Evolutionary conservation across 2,329 filamentous ascomycete genomes (phyloP).

Genomic region (Penicillium griseofulvum): DNA sequence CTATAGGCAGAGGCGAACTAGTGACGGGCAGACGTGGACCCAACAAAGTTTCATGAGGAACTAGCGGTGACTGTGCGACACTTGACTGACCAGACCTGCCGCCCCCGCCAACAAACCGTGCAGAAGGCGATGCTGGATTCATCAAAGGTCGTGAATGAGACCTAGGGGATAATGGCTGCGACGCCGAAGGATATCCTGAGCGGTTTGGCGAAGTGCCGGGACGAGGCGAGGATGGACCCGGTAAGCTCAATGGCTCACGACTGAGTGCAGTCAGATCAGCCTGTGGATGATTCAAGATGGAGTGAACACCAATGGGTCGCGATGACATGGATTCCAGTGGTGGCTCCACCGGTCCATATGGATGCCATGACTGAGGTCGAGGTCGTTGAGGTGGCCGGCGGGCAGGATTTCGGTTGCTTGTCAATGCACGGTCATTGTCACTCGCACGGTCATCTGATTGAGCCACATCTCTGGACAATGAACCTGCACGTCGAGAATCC

Average conservation of each 20-base stretch:
- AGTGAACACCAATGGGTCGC: conserved; percentile 41
- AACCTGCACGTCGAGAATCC: conserved; percentile 29
- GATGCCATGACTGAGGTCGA: conserved; percentile 38
- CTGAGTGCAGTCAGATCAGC: conserved; percentile 11
- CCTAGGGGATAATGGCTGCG: conserved; percentile 35
- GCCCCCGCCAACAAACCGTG: conserved; percentile 30
- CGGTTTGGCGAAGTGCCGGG: conserved; percentile 31
- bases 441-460: conserved; percentile 21
- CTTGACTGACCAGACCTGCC: conserved; percentile 33
- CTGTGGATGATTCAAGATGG: conserved; percentile 42
- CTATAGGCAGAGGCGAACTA: conserved; percentile 27
- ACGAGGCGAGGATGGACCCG: conserved; percentile 24
- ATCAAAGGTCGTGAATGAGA: conserved; percentile 31
- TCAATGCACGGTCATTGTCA: conserved; percentile 23
- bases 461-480: conserved; percentile 29
- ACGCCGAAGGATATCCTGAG: conserved; percentile 25
- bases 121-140: conserved; percentile 39
- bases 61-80: conserved; percentile 37
- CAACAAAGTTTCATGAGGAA: conserved; percentile 31
- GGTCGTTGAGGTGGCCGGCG: conserved; percentile 28
- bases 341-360: conserved; percentile 37
- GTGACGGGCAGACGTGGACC: conserved; percentile 27
- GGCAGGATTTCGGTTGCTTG: conserved; percentile 16
- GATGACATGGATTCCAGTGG: conserved; percentile 29
- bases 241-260: conserved; percentile 27